Percentiles rank a stretch among this genome's conserved stretches.
These are phyloP conservation scores for Pontederia paniculata DNA, from an alignment of 176 grass and related monocot species.

Conservation along the genomic window DNA sequence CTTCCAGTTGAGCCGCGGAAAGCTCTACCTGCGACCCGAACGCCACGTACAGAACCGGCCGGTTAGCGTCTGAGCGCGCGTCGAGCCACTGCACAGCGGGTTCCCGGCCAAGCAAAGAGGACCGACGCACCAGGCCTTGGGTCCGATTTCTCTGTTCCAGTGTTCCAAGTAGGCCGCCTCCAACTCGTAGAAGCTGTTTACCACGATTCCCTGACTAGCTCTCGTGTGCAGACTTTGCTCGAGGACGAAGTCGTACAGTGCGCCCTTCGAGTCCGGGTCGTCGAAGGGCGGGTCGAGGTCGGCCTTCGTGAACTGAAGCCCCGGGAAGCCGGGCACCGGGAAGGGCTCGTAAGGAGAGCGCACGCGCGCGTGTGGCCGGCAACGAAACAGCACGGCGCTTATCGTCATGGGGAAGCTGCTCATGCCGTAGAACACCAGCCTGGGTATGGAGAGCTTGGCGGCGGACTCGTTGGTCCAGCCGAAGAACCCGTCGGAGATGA, in stretches of 20 bases:
- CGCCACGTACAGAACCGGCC: slow-evolving; percentile 37
- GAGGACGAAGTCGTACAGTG: slow-evolving; percentile 18
- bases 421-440: slow-evolving; percentile 24
- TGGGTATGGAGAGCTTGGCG: slow-evolving; percentile 25
- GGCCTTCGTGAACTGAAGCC: slow-evolving; percentile 21
- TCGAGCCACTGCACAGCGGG: slow-evolving; percentile 23
- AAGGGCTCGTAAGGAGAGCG: slow-evolving; percentile 32
- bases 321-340: slow-evolving; percentile 11
- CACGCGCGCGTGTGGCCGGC: slow-evolving; percentile 23
- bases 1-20: slow-evolving; percentile 22
- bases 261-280: slow-evolving; percentile 27
- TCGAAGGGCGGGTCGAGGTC: slow-evolving; percentile 37
- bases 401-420: slow-evolving; percentile 18
- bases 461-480: slow-evolving; percentile 29
- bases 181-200: slow-evolving; percentile 42
- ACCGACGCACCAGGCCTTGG: slow-evolving; percentile 26
- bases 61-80: slow-evolving; percentile 19
- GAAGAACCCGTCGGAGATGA: slow-evolving; percentile 40
- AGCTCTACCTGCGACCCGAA: slow-evolving; percentile 45
- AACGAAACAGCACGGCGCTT: fast-evolving
- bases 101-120: slow-evolving; percentile 31
- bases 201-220: slow-evolving; percentile 17
- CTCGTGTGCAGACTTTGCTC: not conserved
- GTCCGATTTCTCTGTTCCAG: not conserved
- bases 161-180: slow-evolving; percentile 30